These are phyloP conservation scores for Ulota crispa DNA, from an alignment of 225 moss, liverwort and hornwort species.

Conservation along the genomic window DNA sequence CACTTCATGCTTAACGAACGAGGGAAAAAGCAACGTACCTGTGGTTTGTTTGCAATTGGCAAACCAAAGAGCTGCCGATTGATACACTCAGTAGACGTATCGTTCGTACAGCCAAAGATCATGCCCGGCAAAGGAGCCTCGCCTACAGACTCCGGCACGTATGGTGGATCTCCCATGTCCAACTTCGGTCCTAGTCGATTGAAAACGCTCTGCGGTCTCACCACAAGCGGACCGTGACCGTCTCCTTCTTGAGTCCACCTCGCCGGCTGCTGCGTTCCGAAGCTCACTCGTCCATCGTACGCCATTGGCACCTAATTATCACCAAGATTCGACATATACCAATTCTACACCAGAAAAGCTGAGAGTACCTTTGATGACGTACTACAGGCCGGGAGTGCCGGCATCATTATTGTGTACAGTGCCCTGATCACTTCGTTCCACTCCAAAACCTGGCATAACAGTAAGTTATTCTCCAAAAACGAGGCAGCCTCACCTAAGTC, in stretches of 20 bases:
- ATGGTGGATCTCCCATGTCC: slow-evolving; percentile 19
- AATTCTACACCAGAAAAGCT: slow-evolving; percentile 15
- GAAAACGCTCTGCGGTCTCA: slow-evolving; percentile 29
- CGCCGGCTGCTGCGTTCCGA: not conserved
- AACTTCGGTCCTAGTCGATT: slow-evolving; percentile 29
- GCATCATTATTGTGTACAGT: not conserved
- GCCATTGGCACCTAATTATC: slow-evolving; percentile 20
- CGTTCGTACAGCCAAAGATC: slow-evolving; percentile 52
- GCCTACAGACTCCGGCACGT: slow-evolving; percentile 30
- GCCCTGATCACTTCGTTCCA: not conserved
- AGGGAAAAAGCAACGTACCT: slow-evolving; percentile 20
- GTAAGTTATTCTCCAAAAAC: not conserved
- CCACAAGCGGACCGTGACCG: not conserved
- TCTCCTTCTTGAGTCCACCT: slow-evolving; percentile 3
- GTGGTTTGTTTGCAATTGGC: slow-evolving; percentile 25
- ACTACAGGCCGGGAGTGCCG: not conserved
- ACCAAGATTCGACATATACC: not conserved
- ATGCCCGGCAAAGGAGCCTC: slow-evolving; percentile 32
- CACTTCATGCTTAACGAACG: not conserved
- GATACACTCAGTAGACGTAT: slow-evolving; percentile 42
- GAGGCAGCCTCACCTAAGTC: not conserved
- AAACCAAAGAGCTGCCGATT: slow-evolving; percentile 42
- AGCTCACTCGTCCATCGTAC: slow-evolving; percentile 22
- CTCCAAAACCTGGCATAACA: not conserved
- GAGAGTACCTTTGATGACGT: not conserved